Conservation (phyloP, 116 monocot genomes). For the Trichopus zeylanicus region DNA sequence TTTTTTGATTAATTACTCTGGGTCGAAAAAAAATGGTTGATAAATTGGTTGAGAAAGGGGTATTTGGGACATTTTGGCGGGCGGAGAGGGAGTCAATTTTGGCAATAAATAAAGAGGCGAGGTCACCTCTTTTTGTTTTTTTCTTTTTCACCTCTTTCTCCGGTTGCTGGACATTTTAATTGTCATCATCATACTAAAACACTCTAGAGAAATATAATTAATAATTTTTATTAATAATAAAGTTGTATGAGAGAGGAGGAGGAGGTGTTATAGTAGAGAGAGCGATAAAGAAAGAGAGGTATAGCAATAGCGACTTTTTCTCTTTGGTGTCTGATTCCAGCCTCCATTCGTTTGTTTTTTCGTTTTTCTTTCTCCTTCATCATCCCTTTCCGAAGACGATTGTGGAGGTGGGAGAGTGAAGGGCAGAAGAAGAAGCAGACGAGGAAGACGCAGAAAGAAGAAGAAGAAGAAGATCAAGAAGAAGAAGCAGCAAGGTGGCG, state of each 20-base stretch:
- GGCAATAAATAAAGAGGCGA: not conserved
- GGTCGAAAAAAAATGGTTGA: too few species aligned
- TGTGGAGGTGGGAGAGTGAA: constrained; percentile 19
- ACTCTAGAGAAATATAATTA: too few species aligned
- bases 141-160: constrained; percentile 2
- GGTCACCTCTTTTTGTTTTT: constrained; percentile 19
- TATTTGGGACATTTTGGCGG: constrained; percentile 1
- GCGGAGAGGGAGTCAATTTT: constrained; percentile 9
- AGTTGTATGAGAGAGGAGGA: not conserved
- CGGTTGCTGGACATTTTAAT: too few species aligned
- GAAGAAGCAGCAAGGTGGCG: too few species aligned
- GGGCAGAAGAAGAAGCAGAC: constrained; percentile 10
- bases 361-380: constrained; percentile 5
- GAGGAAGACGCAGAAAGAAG: constrained; percentile 11
- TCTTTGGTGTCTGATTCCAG: constrained; percentile 18
- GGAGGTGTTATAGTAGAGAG: too few species aligned
- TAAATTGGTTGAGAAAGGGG: too few species aligned
- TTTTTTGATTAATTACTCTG: too few species aligned
- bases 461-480: constrained; percentile 28
- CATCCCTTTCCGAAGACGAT: constrained; percentile 66
- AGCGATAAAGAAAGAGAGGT: constrained; percentile 7
- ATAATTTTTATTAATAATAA: too few species aligned
- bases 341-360: constrained; percentile 15
- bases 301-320: constrained; percentile 47
- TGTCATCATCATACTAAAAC: too few species aligned